A percentile compares a stretch with the other conserved stretches of the same genome.
Conservation (phyloP, 768 basidiomycete species). For the Coprinopsis strossmayeri region DNA sequence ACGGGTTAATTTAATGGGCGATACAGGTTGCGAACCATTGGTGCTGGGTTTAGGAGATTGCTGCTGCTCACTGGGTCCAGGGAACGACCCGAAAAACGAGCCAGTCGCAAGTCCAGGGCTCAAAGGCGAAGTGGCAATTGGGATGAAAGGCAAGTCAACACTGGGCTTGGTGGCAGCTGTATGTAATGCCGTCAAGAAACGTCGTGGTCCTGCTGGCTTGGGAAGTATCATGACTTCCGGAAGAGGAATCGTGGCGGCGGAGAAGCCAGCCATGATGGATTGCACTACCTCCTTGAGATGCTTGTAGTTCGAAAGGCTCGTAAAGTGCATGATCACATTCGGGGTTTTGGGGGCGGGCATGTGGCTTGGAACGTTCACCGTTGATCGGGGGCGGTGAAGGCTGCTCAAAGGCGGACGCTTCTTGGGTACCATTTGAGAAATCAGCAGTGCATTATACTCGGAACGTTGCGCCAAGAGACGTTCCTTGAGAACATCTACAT, state of each 20-base stretch:
- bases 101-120: slow-evolving; percentile 58
- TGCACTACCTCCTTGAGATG: slow-evolving; percentile 81
- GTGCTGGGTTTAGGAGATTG: slow-evolving; percentile 1
- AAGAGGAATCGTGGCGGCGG: slow-evolving; percentile 37
- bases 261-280: slow-evolving; percentile 46
- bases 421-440: slow-evolving; percentile 24
- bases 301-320: slow-evolving; percentile 86
- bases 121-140: slow-evolving; percentile 89
- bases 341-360: background rate
- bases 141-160: slow-evolving; percentile 87
- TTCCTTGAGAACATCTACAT: slow-evolving; percentile 72
- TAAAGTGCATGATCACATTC: slow-evolving; percentile 79
- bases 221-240: slow-evolving; percentile 97
- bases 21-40: slow-evolving; percentile 13
- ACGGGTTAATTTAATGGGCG: slow-evolving; percentile 25
- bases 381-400: slow-evolving; percentile 73
- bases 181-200: slow-evolving; percentile 87
- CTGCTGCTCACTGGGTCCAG: slow-evolving; percentile 4
- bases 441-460: slow-evolving; percentile 38
- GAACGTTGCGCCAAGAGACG: slow-evolving; percentile 63
- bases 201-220: slow-evolving; percentile 92
- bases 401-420: slow-evolving; percentile 66
- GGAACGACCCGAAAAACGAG: slow-evolving; percentile 34
- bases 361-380: slow-evolving; percentile 51
- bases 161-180: slow-evolving; percentile 82